Base-by-base conservation (phyloP, 2,329 filamentous ascomycete genomes). In the Pseudogymnoascus sp. region DNA sequence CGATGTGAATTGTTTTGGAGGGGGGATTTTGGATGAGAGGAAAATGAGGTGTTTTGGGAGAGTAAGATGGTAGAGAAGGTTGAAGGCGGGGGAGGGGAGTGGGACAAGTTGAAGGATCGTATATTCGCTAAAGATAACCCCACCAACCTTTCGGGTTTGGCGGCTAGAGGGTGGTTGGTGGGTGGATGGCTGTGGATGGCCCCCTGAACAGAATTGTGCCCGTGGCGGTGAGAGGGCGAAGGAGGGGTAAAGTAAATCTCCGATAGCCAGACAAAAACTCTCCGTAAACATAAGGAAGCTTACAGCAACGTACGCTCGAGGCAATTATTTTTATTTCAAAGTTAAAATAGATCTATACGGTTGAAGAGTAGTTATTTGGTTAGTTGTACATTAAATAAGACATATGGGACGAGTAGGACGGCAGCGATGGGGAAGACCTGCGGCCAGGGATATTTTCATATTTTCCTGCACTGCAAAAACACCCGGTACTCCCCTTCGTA, bases 131-230 rank as follows among this genome's bases (percentile, higher is more conserved):
- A 50, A 50, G 44, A 50, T 50, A 50, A 50, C 54, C 54, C 54
- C 54, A 58, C 54, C 54, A 58, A 36, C 54, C 31, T 58, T 58
- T 58, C 31, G 33, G 33, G 54, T 58, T 50, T 50, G 44, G 44
- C 44, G 44, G 26, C n/a, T 47, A 9, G 31, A 7, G 26, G 44
- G 44, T 50, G 44, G 44, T 50, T 58, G 36, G 54, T 15, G 36
- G 15, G 36, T 11, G 36, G 15, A 39, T 39, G 10, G 36, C 36
- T 39, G 15, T 39, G 15, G 36, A 11, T 39, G 36, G 36, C 36
- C 54, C 54, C 54, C 54, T 58, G 54, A 58, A 36, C 54, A 21
- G 31, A 24, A 39, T 39, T 21, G 17, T 58, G 33, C 33, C 54
- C 54, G 31, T 36, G 54, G 54, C 54, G 54, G 54, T 58, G 54